Conservation (phyloP, 1,284 basidiomycete species). For the Puccinia hordei region DNA sequence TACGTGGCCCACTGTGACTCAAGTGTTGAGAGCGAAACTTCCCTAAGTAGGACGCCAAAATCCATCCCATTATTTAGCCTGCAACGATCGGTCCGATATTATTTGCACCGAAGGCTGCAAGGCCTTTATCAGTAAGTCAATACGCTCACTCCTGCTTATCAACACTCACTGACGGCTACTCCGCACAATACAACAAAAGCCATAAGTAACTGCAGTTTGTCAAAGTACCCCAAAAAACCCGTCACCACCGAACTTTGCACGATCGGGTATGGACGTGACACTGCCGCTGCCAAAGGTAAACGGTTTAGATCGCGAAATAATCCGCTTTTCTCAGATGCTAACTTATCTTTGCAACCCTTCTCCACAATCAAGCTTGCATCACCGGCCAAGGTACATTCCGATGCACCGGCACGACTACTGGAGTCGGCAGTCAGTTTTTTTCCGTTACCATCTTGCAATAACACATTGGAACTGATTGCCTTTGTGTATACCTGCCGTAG, state of each 20-base stretch:
- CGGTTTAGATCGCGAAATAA: too few species aligned
- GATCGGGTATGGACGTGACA: background rate
- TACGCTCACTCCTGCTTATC: too few species aligned
- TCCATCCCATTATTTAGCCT: background rate
- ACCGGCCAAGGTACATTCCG: too few species aligned
- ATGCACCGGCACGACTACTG: too few species aligned
- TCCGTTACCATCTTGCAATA: too few species aligned
- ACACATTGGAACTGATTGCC: too few species aligned
- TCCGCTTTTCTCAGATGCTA: too few species aligned
- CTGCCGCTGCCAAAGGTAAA: background rate
- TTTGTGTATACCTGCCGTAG: too few species aligned
- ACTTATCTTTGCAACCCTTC: too few species aligned
- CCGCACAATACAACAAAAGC: background rate
- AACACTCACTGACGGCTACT: background rate
- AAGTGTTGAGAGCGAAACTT: background rate
- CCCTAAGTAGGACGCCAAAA: too few species aligned
- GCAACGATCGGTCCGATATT: background rate
- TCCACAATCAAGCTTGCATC: too few species aligned
- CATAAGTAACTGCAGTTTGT: background rate
- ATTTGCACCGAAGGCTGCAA: conserved; percentile 8
- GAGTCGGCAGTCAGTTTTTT: too few species aligned
- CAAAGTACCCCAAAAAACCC: background rate
- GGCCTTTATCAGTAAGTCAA: background rate
- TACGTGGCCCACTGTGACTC: background rate
- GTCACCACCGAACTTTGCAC: background rate